phyloP scores from a whole-genome alignment of 768 basidiomycete genomes.

The Panaeolus papilionaceus region DNA sequence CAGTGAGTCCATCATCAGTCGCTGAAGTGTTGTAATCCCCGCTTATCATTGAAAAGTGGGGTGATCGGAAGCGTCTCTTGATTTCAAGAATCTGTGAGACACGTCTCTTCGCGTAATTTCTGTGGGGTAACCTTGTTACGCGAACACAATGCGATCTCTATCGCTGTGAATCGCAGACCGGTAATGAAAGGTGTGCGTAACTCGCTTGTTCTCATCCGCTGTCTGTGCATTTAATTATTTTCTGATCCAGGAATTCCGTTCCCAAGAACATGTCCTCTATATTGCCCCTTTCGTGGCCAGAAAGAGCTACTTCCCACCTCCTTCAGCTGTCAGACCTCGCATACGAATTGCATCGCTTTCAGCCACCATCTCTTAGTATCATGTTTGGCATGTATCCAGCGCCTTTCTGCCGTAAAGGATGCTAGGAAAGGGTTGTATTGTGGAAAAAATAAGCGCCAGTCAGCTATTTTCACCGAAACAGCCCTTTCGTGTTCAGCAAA shows the following conservation, averaged over 20 bases:
- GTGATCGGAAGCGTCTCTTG: not conserved
- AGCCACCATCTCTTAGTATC: not conserved
- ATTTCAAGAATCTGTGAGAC: not conserved
- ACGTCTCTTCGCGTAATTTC: not conserved
- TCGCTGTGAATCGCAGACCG: not conserved
- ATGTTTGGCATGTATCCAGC: not conserved
- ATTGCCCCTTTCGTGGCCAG: not conserved
- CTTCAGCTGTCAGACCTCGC: not conserved
- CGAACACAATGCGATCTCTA: not conserved
- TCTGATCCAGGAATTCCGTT: not conserved
- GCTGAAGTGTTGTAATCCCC: not conserved
- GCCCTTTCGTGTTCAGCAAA: no score
- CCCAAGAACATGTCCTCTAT: not conserved
- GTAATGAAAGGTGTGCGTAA: not conserved
- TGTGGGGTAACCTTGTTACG: not conserved
- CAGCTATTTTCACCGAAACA: not conserved
- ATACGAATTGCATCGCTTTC: not conserved
- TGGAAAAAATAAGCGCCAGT: not conserved
- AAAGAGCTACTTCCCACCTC: not conserved
- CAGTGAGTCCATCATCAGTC: not conserved
- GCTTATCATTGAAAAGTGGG: not conserved
- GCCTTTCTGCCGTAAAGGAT: not conserved
- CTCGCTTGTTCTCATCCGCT: not conserved
- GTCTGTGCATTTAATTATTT: not conserved
- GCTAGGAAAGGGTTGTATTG: not conserved